These are phyloP conservation scores for Zopfia rhizophila DNA, from an alignment of 2,329 filamentous ascomycete genomes.

Conservation along the genomic window DNA sequence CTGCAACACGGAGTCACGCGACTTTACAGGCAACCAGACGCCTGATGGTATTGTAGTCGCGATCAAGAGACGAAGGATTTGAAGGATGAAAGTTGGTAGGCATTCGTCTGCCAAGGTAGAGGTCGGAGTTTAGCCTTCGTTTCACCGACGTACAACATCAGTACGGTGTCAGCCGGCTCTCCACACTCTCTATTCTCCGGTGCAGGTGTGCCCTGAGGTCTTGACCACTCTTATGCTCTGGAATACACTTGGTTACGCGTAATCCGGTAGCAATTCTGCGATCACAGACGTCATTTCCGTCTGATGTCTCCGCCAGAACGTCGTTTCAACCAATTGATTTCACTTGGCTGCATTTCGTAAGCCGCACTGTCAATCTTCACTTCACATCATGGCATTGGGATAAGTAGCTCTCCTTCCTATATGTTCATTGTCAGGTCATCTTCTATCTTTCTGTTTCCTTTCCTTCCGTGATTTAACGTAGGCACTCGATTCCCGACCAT, in stretches of 20 bases:
- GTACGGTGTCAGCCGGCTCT: conserved; percentile 37
- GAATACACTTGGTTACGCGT: conserved; percentile 33
- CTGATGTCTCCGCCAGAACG: conserved; percentile 3
- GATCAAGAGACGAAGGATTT: no score
- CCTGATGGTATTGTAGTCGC: no score
- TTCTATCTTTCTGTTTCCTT: background rate
- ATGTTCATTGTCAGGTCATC: conserved; percentile 8
- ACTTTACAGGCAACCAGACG: no score
- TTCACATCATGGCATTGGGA: conserved; percentile 1
- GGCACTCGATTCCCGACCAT: conserved; percentile 5
- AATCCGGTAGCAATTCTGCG: conserved; percentile 25
- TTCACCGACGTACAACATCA: conserved; percentile 35
- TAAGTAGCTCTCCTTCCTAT: conserved; percentile 15
- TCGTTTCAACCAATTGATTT: conserved; percentile 13
- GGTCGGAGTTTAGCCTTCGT: conserved; percentile 32
- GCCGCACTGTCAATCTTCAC: background rate
- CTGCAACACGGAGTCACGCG: conserved; percentile 1
- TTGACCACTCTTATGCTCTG: conserved; percentile 31
- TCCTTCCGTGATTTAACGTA: background rate
- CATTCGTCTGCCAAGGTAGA: no score
- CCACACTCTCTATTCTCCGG: conserved; percentile 26
- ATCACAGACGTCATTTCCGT: conserved; percentile 25
- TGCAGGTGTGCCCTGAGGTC: conserved; percentile 1
- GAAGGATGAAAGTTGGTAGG: no score
- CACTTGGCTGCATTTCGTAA: conserved; percentile 13